phyloP scores from a whole-genome alignment of 768 basidiomycete species.

The Lactarius hatsudake region DNA sequence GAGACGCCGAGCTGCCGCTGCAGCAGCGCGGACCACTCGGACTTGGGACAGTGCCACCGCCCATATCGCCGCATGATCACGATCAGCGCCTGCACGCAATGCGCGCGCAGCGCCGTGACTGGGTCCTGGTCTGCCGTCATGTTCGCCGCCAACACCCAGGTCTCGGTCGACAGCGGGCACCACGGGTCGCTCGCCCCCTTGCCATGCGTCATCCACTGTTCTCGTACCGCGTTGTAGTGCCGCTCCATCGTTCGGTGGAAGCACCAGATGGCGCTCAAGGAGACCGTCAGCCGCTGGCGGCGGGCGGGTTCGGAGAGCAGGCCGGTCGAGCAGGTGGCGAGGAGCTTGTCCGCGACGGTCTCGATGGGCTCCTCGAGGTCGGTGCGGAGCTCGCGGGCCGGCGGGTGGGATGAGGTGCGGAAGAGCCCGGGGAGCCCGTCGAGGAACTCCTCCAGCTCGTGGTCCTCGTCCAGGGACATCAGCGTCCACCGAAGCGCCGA shows the following conservation, averaged over 20 bases:
- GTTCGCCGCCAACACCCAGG: constrained; percentile 10
- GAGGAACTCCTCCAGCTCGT: constrained; percentile 20
- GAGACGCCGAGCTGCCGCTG: constrained; percentile 8
- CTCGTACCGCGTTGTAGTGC: constrained; percentile 9
- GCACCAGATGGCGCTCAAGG: constrained; percentile 14
- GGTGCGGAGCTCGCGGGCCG: background rate
- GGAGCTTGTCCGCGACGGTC: constrained; percentile 1
- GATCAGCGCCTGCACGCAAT: constrained; percentile 15
- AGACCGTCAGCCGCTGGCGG: constrained; percentile 13
- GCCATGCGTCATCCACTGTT: background rate
- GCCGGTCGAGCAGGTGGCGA: constrained; percentile 11
- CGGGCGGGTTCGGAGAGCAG: constrained; percentile 8
- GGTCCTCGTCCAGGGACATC: constrained; percentile 14
- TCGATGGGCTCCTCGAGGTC: background rate
- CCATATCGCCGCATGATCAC: constrained; percentile 6
- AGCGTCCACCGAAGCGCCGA: constrained; percentile 16
- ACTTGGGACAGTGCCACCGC: constrained; percentile 10
- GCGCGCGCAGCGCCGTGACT: constrained; percentile 5
- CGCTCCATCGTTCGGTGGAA: constrained; percentile 2
- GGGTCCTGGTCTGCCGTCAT: constrained; percentile 5
- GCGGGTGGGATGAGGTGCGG: background rate
- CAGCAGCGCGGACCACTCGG: constrained; percentile 9
- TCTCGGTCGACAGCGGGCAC: constrained; percentile 15
- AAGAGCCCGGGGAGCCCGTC: constrained; percentile 16
- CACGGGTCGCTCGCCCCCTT: constrained; percentile 5